Base-by-base conservation (phyloP, 176 grass and related monocot species). In the Eleusine indica region DNA sequence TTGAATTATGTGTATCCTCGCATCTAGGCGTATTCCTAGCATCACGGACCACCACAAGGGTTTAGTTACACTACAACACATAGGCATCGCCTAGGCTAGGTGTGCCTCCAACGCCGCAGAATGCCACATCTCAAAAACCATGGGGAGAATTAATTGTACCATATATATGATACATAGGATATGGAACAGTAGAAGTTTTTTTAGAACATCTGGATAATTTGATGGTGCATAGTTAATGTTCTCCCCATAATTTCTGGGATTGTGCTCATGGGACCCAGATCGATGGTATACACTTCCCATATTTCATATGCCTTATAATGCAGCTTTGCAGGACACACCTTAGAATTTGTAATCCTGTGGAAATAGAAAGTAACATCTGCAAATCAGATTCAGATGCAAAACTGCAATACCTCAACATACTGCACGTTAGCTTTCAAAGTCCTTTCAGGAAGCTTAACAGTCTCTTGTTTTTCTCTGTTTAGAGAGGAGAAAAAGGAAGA, bases 401-500 rank as follows among this genome's bases (percentile, higher is more conserved):
- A 86, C 57, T 68, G 38, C 74, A 74, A 54, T 51, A 86, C 57
- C 29, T 64, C 46, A 51, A 48, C 17, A 41, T 51, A 73, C 22
- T 30, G 78, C 54, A 11, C 66, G 75, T 37, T 37, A 40, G 22
- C 52, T 48, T 54, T 80, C 49, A 10, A 35, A 35, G 32, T 35
- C 32, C 72, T 80, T 22, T 18, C 11, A 21, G 0, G 14, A 37
- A 51, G 63, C 17, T 38, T 88, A 48, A 64, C 47, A 56, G 3
- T 68, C 51, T 28, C 54, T 81, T 6, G 15, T 86, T 79, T 60
- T 66, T 7, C 77, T 21, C 77, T 21, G 78, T 85, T 53, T 61
- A 98, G 96, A 87, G 96, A 98, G 86, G 96, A 63, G 60, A 63
- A 63, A 29, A 63, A 63, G 60, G 60, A 63, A 29, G 60, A 63